Percentiles rank a stretch among this genome's conserved stretches.
Conservation (phyloP, 495 filamentous ascomycete genomes). For the Diplogelasinospora grovesii region DNA sequence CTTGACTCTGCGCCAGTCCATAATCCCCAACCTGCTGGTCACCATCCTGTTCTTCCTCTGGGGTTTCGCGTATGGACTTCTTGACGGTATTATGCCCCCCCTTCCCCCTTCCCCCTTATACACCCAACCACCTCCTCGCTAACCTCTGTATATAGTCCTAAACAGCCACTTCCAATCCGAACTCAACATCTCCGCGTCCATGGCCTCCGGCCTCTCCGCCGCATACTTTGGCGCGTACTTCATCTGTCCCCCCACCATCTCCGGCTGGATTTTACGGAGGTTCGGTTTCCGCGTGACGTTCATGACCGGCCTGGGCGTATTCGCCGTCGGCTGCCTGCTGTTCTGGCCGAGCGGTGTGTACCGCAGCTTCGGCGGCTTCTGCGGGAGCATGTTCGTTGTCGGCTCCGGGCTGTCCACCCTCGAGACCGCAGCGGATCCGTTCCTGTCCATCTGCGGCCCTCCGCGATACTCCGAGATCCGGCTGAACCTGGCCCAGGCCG, state of each 20-base stretch:
- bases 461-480: slow-evolving; percentile 61
- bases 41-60: slow-evolving; percentile 79
- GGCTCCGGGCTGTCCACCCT: slow-evolving; percentile 61
- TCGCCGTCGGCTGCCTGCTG: slow-evolving; percentile 52
- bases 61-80: slow-evolving; percentile 74
- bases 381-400: slow-evolving; percentile 60
- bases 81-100: slow-evolving; percentile 44
- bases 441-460: slow-evolving; percentile 51
- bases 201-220: slow-evolving; percentile 29
- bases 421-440: slow-evolving; percentile 62
- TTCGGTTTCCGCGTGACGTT: slow-evolving; percentile 57
- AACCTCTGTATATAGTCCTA: slow-evolving; percentile 14
- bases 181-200: slow-evolving; percentile 25
- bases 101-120: not conserved
- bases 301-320: slow-evolving; percentile 48
- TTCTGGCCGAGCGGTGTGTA: slow-evolving; percentile 55
- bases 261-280: slow-evolving; percentile 52
- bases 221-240: slow-evolving; percentile 48
- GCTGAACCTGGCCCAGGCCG: slow-evolving; percentile 58
- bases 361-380: slow-evolving; percentile 61
- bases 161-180: slow-evolving; percentile 35
- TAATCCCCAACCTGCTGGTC: slow-evolving; percentile 47
- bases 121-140: slow-evolving; percentile 6
- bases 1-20: slow-evolving; percentile 47
- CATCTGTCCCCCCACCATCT: slow-evolving; percentile 46